phyloP scores from a whole-genome alignment of 257 asterid species.

The Ilex aquifolium region DNA sequence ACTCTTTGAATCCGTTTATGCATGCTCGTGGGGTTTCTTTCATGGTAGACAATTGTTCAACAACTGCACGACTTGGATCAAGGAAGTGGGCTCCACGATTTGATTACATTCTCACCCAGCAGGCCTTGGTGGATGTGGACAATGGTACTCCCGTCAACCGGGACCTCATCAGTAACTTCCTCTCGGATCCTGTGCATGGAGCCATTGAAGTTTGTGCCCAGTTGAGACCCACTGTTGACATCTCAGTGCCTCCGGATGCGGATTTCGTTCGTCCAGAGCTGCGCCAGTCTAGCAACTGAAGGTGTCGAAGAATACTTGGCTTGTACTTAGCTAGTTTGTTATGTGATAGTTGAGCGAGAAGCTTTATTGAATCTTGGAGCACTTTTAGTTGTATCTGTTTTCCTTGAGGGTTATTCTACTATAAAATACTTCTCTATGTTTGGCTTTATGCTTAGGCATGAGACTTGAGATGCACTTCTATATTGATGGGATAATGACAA shows the following conservation, averaged over 20 bases:
- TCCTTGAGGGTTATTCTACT: no score
- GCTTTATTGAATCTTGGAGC: no score
- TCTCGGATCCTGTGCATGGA: conserved; percentile 73
- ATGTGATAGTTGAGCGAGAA: no score
- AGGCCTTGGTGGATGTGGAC: conserved; percentile 84
- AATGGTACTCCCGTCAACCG: conserved; percentile 50
- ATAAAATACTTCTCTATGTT: no score
- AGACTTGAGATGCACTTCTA: no score
- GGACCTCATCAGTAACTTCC: conserved; percentile 85
- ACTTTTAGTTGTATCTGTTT: no score
- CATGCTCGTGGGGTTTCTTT: conserved; percentile 97
- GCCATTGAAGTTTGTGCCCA: conserved; percentile 85
- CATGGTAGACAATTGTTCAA: conserved; percentile 97
- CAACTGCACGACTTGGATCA: conserved; percentile 88
- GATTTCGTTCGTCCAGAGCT: conserved; percentile 93
- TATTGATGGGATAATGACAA: no score
- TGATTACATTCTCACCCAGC: conserved; percentile 83
- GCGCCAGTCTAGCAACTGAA: conserved; percentile 49
- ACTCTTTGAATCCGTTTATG: conserved; percentile 93
- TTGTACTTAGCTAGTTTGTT: not conserved
- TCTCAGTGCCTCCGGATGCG: conserved; percentile 83
- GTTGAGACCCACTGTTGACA: conserved; percentile 92
- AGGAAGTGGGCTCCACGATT: conserved; percentile 97
- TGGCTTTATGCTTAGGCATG: no score
- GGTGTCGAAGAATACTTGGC: not conserved